Evolutionary conservation across 1,284 basidiomycete species (phyloP).

Genomic region (Malassezia slooffiae): DNA sequence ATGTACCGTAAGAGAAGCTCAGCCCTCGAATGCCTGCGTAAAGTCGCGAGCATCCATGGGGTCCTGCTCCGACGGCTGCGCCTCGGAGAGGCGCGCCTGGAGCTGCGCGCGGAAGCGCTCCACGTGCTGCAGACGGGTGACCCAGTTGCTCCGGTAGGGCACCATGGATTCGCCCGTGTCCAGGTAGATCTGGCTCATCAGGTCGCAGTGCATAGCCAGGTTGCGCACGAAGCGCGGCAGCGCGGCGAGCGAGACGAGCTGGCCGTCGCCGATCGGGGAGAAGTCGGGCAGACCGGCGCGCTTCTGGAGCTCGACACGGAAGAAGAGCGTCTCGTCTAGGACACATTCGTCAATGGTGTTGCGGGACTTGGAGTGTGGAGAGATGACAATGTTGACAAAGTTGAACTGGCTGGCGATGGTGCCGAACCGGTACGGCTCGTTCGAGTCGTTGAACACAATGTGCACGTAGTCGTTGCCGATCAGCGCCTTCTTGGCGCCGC

Average conservation of each 20-base stretch:
- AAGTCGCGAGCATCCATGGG: conserved; percentile 23
- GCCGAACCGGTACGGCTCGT: conserved; percentile 64
- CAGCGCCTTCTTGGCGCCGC: conserved; percentile 37
- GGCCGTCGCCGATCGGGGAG: conserved; percentile 39
- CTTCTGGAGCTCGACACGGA: conserved; percentile 41
- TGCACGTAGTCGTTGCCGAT: conserved; percentile 47
- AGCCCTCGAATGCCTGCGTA: conserved; percentile 19
- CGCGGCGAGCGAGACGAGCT: conserved; percentile 33
- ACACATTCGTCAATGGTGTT: conserved; percentile 34
- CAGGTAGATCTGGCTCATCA: conserved; percentile 41
- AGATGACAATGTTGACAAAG: conserved; percentile 90
- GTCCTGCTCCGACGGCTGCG: neutral
- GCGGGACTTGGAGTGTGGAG: conserved; percentile 35
- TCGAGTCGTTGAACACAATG: conserved; percentile 79
- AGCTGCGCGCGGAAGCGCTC: conserved; percentile 14
- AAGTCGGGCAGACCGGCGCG: conserved; percentile 39
- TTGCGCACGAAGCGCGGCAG: conserved; percentile 38
- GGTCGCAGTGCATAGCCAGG: conserved; percentile 37
- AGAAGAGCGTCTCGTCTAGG: conserved; percentile 37
- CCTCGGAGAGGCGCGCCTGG: conserved; percentile 1
- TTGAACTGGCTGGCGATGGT: conserved; percentile 87
- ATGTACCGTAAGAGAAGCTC: too few relatives aligned
- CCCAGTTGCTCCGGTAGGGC: conserved; percentile 40
- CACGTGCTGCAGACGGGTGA: conserved; percentile 27
- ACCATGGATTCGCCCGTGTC: conserved; percentile 42